Conservation (phyloP, 1,139 yeast species). For the Debaryomyces singareniensis region DNA sequence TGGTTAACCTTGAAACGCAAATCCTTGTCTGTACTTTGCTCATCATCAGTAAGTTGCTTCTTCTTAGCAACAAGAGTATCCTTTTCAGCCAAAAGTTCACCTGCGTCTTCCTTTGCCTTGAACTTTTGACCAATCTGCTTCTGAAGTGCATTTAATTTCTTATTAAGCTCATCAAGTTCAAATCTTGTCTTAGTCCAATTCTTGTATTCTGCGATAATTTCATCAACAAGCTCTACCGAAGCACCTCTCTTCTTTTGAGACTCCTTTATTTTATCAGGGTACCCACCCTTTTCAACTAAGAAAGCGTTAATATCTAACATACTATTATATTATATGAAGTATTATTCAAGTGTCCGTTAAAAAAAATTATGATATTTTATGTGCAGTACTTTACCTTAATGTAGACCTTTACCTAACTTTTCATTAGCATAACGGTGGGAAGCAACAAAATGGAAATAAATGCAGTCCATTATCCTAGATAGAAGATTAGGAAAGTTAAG, state of each 20-base stretch:
- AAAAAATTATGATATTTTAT: no score
- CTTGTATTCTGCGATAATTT: constrained; percentile 84
- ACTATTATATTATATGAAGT: background rate
- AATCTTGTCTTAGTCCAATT: constrained; percentile 91
- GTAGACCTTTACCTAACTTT: no score
- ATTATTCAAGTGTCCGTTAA: background rate
- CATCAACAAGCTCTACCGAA: constrained; percentile 91
- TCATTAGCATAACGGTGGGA: constrained; percentile 1
- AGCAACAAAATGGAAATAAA: constrained; percentile 10
- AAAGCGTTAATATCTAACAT: constrained; percentile 93
- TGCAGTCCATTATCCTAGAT: constrained; percentile 37
- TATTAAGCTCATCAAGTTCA: constrained; percentile 85
- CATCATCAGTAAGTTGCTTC: constrained; percentile 57
- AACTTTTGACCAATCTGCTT: constrained; percentile 88
- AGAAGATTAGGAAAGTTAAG: constrained; percentile 22
- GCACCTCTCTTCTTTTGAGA: constrained; percentile 95
- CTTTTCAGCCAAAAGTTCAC: constrained; percentile 74
- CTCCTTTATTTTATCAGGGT: constrained; percentile 79
- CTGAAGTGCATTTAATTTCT: constrained; percentile 78
- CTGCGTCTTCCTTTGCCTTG: constrained; percentile 93
- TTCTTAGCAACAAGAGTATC: constrained; percentile 68
- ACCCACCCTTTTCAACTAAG: constrained; percentile 93
- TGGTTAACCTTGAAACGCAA: constrained; percentile 77
- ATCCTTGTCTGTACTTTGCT: constrained; percentile 71
- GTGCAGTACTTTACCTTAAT: no score